These are phyloP conservation scores for Nicotiana otophora DNA, from an alignment of 257 asterid species.

Conservation along the genomic window DNA sequence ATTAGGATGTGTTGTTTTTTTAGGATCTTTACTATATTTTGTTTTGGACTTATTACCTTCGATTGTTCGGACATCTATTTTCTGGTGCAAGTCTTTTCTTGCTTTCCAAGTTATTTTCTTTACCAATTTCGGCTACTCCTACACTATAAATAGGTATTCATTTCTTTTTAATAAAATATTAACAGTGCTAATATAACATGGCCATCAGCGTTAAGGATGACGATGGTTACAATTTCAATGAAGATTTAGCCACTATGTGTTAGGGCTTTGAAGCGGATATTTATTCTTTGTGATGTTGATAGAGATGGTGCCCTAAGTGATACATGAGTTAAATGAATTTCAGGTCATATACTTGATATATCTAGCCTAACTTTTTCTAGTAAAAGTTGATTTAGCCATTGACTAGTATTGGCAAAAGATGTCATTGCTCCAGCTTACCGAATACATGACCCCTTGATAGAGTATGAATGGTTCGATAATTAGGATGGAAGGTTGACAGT, in stretches of 20 bases:
- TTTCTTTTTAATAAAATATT: too few relatives aligned
- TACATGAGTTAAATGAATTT: constrained; percentile 83
- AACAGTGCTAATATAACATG: not conserved
- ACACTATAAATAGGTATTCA: too few relatives aligned
- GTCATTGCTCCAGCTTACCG: too few relatives aligned
- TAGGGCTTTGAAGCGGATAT: constrained; percentile 89
- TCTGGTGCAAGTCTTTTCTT: too few relatives aligned
- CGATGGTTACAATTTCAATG: not conserved
- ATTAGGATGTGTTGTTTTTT: too few relatives aligned
- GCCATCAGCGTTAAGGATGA: not conserved
- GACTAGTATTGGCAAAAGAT: not conserved
- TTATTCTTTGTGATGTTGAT: constrained; percentile 87
- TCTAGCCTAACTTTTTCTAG: not conserved
- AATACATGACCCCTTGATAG: too few relatives aligned
- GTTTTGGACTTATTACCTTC: not conserved
- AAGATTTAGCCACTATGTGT: constrained; percentile 50
- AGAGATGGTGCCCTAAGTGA: constrained; percentile 98
- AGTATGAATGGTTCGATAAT: too few relatives aligned
- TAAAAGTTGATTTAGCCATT: not conserved
- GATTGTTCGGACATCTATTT: too few relatives aligned
- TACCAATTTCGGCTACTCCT: too few relatives aligned
- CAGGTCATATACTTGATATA: constrained; percentile 46
- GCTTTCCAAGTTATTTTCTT: too few relatives aligned
- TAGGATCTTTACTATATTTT: too few relatives aligned
- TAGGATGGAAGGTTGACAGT: too few relatives aligned